Base-by-base conservation (phyloP, 768 basidiomycete species). In the Lactarius akahatsu region DNA sequence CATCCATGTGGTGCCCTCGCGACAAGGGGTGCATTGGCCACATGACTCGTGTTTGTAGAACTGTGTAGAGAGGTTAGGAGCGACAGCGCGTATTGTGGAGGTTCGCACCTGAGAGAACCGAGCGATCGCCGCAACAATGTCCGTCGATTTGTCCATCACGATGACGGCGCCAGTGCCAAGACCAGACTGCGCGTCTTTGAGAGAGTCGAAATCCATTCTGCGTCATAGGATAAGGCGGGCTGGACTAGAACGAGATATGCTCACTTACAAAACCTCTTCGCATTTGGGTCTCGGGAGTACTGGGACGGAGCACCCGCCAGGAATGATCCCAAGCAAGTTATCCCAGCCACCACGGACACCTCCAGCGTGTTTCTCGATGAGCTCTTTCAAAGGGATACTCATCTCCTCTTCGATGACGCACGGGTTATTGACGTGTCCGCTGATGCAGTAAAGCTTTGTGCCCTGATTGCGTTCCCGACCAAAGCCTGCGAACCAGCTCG, bases 41-140 rank as follows among this genome's bases (percentile, higher is more conserved):
- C 96, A 98, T 1, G 94, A 96, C 75, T 98, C 96, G 79, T 98
- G 96, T 78, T 97, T 96, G 83, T 98, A 98, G 81, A 98, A 98
- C 84, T 91, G 68, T 34, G n/a, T 15, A 23, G 61, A 23, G 30
- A 64, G 50, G 23, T 52, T 52, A 52, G 20, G 66, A 40, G 47
- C 61, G 57, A 43, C 16, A 4, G 5, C 1, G 23, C 16, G 40
- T 6, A 63, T 5, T 16, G 36, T 15, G 32, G 60, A 62, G 32
- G 40, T 18, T 75, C 81, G 58, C 69, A 86, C 90, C 67, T 90
- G 85, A 45, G 93, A 82, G 80, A 99, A 97, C 43, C 96, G 90
- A 3, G 96, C 93, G 71, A 99, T 99, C 64, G 94, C 96, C 50
- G 86, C 82, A 71, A 98, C 87, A 59, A 99, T 89, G 74, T 99